Evolutionary conservation across 257 asterid genomes (phyloP), one percentile per base, ranked within the genome.

Genomic region (Capsicum pubescens): DNA sequence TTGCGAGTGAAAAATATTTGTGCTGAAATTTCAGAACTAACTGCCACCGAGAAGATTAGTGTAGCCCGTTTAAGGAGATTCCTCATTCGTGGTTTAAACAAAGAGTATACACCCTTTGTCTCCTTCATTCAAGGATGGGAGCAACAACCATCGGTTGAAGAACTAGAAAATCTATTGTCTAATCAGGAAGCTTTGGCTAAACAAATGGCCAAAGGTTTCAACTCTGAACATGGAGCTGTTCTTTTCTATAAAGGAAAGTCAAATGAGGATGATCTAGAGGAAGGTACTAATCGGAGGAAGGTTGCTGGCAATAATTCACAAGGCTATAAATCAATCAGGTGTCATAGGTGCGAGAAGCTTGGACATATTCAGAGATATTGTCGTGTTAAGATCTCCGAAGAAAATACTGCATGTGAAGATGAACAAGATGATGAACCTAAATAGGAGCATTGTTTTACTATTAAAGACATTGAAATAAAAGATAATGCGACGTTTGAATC

Each of bases 151-250:
- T 77, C 59, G 42, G 17, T 77, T 77, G 61, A 46, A 14, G 64
- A 52, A 54, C 55, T 77, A 12, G 36, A 77, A 50, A 77, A 52
- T 36, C 58, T 85, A 63, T 79, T 76, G 1, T 82, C 89, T 8
- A 84, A 76, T 19, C 78, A 84, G 9, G 87, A 87, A 42, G 86
- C 89, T 44, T 76, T 87, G 7, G 86, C 84, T 4, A 87, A 66
- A 17, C 86, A 87, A 54, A 84, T 87, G 84, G 86, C 70, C 0
- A 84, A 63, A 9, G 39, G 19, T 59, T 60, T 21, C 59, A 55
- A 55, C 16, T 55, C 16, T 14, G 48, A 85, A 15, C 3, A n/a
- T 39, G 46, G 74, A 36, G 69, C 2, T 21, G 50, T 60, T 16
- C 66, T 81, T 16, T 83, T 39, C 74, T 68, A 80, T 5, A 83